These are phyloP conservation scores for Clitoria ternatea DNA, from an alignment of 306 rosid genomes.

Conservation along the genomic window DNA sequence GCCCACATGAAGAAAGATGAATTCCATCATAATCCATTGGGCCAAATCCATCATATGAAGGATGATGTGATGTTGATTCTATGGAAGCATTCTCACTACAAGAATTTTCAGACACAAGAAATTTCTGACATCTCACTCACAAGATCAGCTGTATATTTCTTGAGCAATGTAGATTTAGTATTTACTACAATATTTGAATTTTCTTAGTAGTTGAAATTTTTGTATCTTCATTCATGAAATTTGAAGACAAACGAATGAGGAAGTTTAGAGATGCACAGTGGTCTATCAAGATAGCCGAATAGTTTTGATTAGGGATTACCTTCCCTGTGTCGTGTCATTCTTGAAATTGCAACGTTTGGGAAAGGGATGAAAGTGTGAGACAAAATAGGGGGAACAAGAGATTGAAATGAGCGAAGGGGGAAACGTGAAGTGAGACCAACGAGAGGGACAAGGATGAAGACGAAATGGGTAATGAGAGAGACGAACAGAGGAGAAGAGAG, in stretches of 20 bases:
- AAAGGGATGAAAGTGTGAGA: too few species aligned
- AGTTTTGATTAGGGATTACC: too few species aligned
- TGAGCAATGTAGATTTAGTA: constrained; percentile 55
- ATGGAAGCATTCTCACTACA: constrained; percentile 37
- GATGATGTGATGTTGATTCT: constrained; percentile 44
- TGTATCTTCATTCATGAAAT: constrained; percentile 26
- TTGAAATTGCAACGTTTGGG: too few species aligned
- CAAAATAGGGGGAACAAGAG: too few species aligned
- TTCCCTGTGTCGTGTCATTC: too few species aligned
- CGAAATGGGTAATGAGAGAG: too few species aligned
- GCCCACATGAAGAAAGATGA: constrained; percentile 96
- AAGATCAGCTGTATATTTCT: constrained; percentile 65
- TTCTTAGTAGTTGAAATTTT: constrained; percentile 32
- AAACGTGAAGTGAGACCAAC: too few species aligned
- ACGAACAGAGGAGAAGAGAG: too few species aligned
- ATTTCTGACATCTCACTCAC: constrained; percentile 45
- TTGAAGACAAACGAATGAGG: constrained; percentile 36
- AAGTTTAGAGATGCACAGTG: too few species aligned
- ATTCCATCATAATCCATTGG: constrained; percentile 83
- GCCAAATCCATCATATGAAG: constrained; percentile 63
- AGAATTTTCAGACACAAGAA: constrained; percentile 49
- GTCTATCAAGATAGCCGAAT: too few species aligned
- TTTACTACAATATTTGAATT: constrained; percentile 33
- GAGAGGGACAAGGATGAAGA: too few species aligned
- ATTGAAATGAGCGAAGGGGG: too few species aligned